Evolutionary conservation across 148 eudicot species (phyloP), one percentile per base, ranked within the genome.

Genomic region (Nepenthes mirabilis): DNA sequence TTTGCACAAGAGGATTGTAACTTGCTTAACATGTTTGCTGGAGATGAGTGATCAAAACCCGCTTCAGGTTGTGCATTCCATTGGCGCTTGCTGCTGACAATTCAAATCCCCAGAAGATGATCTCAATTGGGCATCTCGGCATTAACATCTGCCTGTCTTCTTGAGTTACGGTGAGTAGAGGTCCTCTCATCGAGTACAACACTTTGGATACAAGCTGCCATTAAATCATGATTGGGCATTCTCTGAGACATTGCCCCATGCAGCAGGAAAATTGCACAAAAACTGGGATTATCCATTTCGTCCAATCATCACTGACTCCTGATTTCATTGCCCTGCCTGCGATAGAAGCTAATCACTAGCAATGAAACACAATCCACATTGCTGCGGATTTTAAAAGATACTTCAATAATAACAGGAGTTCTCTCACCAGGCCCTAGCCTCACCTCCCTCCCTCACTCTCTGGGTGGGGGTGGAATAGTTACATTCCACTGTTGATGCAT

Each of bases 251-350:
- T 80, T 34, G 78, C 75, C 74, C 33, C 79, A 71, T 6, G 66
- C 56, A 36, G 52, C 36, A 3, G 80, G 67, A 23, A 55, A 51
- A n/a, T 54, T 76, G 79, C 51, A 60, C 68, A 62, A 80, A 43
- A 40, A 79, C 62, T 37, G 90, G 82, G 68, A 85, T 77, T 59
- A 85, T 48, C 96, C 96, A 88, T 65, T 59, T 73, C 63, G 7
- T 48, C 91, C 91, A 88, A 63, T 88, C 88, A 68, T 61, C 74
- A 61, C 86, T 23, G 79, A 65, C 47, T 75, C 70, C 96, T 74
- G 58, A 88, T 75, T 71, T 72, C 85, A 47, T 83, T 84, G 56
- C 75, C 85, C 96, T 5, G 13, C 85, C 96, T 5, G 13, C 6
- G 47, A 45, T 5, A 45, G 11, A 45, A 11, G 6, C 11, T 5